Evolutionary conservation across 805 yeast genomes (phyloP), one percentile per base, ranked within the genome.

Genomic region (Myxozyma neotropica): DNA sequence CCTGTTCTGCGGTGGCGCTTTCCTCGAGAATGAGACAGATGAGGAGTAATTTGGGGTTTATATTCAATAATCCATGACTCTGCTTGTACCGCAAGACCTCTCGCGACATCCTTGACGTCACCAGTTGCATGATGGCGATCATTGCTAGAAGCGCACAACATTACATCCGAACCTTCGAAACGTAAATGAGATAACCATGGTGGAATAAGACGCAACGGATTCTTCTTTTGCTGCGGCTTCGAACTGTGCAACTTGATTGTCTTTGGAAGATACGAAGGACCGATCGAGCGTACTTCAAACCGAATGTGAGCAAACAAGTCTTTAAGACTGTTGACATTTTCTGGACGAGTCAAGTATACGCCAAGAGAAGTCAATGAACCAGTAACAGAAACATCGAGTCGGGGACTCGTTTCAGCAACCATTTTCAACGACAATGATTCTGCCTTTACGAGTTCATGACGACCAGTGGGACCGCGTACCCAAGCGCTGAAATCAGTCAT

Each of bases 121-220:
- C 23, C 43, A 21, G 49, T 36, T 1, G 47, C 43, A 13, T 42
- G 45, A 13, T n/a, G 53, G 6, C 38, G 42, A 29, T 61, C 65
- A 2, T 12, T 40, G n/a, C 58, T 63, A 7, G 65, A 58, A 3
- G 63, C 47, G 23, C 60, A 45, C 19, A 60, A 12, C 44, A 55
- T 42, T 15, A 61, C 61, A 46, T 71, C 71, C 15, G 65, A 61
- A n/a, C 70, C 64, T 50, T 68, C 73, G 40, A 71, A 42, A 49
- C 70, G 68, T 26, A 69, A 38, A 17, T 59, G 60, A 1, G 71
- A 59, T 3, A 71, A 58, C 74, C 74, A 71, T 1, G 65, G 40
- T 1, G 74, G 73, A 15, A 61, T n/a, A 15, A 24, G 46, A 7
- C 49, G 51, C 39, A 59, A n/a, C n/a, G 33, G 40, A 50, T 56